These are phyloP conservation scores for Malassezia dermatis DNA, from an alignment of 1,284 basidiomycete species.

Conservation along the genomic window DNA sequence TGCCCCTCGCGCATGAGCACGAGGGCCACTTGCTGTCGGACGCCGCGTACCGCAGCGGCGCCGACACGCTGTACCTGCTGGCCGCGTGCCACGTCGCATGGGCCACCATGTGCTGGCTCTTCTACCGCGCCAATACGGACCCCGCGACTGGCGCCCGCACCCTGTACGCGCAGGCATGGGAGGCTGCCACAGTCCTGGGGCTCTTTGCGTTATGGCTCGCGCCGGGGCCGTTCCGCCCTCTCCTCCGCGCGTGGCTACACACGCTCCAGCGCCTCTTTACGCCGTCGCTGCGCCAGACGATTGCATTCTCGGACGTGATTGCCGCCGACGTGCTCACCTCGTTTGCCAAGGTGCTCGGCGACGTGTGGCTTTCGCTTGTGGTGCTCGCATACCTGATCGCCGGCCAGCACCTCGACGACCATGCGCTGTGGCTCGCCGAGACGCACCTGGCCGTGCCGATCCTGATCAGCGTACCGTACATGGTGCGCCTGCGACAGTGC, in stretches of 20 bases:
- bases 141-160: constrained; percentile 22
- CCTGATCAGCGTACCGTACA: constrained; percentile 82
- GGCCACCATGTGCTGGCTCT: constrained; percentile 32
- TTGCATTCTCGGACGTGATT: constrained; percentile 83
- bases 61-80: constrained; percentile 15
- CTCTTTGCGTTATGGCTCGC: constrained; percentile 22
- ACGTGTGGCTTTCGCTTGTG: constrained; percentile 67
- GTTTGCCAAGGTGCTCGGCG: constrained; percentile 89
- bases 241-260: constrained; percentile 17
- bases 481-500: constrained; percentile 85
- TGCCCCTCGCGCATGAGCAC: constrained; percentile 16
- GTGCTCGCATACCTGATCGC: not conserved
- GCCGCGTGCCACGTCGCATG: constrained; percentile 22
- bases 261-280: constrained; percentile 61
- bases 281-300: constrained; percentile 56
- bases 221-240: constrained; percentile 31
- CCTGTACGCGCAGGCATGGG: constrained; percentile 36
- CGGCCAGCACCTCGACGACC: constrained; percentile 24
- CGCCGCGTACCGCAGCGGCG: constrained; percentile 7
- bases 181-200: constrained; percentile 29
- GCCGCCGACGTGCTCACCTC: constrained; percentile 92
- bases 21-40: constrained; percentile 1
- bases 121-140: constrained; percentile 35
- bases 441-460: constrained; percentile 57
- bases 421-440: constrained; percentile 37